Conservation (phyloP, 805 yeast species). For the Hanseniaspora mollemarum region DNA sequence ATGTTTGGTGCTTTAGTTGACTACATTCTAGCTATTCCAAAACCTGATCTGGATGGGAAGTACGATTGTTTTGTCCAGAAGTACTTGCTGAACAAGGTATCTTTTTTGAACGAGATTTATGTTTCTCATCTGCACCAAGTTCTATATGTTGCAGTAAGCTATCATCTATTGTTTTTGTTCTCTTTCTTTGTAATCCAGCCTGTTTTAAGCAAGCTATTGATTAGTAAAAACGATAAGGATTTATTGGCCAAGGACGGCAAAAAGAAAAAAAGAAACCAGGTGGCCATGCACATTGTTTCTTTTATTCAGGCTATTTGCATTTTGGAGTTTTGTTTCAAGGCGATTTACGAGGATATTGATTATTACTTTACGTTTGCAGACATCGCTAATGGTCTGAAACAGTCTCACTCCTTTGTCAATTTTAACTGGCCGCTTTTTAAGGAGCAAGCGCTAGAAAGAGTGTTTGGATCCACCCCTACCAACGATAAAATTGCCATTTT, state of each 20-base stretch:
- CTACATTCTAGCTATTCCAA: conserved; percentile 5
- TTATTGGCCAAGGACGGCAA: conserved; percentile 14
- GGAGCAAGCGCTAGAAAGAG: conserved; percentile 16
- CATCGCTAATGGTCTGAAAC: neutral
- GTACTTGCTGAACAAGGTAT: neutral
- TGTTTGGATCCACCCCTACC: conserved; percentile 23
- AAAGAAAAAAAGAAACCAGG: conserved; percentile 21
- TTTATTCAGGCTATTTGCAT: conserved; percentile 70
- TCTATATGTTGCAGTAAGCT: conserved; percentile 25
- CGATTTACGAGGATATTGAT: conserved; percentile 18
- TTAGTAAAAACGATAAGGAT: conserved; percentile 15
- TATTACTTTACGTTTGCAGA: conserved; percentile 17
- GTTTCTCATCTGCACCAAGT: conserved; percentile 26
- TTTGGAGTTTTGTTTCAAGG: conserved; percentile 32
- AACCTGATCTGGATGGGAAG: conserved; percentile 5
- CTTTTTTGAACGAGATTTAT: conserved; percentile 2
- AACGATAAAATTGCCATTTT: conserved; percentile 27
- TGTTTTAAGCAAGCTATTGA: conserved; percentile 14
- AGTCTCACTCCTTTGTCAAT: neutral
- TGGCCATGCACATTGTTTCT: conserved; percentile 59
- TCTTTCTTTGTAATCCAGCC: conserved; percentile 27
- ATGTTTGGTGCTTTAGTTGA: conserved; percentile 11
- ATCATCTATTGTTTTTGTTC: conserved; percentile 25
- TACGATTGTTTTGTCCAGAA: neutral
- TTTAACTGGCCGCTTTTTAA: neutral